Evolutionary conservation across 129 eudicot species (phyloP).

Genomic region (Flaveria trinervia): DNA sequence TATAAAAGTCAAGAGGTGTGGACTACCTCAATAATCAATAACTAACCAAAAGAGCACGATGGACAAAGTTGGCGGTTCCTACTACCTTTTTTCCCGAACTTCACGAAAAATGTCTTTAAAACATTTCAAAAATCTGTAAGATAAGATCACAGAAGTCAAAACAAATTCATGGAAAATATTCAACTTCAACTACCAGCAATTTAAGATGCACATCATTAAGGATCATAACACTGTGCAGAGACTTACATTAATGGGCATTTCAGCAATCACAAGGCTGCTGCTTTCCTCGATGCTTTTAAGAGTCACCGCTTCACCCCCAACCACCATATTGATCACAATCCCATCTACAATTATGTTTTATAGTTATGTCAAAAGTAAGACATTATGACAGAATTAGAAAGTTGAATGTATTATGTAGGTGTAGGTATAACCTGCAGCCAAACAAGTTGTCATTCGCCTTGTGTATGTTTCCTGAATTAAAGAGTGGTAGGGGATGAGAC

Average conservation of each 20-base stretch:
- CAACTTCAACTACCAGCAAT: background rate
- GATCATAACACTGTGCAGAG: constrained; percentile 10
- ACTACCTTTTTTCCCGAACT: constrained; percentile 1
- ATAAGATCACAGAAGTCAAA: constrained; percentile 17
- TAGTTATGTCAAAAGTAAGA: background rate
- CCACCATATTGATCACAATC: constrained; percentile 94
- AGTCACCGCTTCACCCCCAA: constrained; percentile 92
- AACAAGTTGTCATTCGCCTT: constrained; percentile 88
- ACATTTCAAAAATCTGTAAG: constrained; percentile 79
- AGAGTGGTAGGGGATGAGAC: constrained; percentile 9
- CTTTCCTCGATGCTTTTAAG: constrained; percentile 90
- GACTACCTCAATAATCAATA: background rate
- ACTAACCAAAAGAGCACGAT: background rate
- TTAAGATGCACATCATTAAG: background rate
- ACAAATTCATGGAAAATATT: background rate
- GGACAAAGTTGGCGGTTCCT: background rate
- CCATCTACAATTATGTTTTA: constrained; percentile 58
- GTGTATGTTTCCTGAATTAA: constrained; percentile 72
- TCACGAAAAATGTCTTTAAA: constrained; percentile 33
- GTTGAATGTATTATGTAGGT: constrained; percentile 2
- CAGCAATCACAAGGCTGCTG: constrained; percentile 76
- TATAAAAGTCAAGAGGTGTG: background rate
- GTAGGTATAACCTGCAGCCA: constrained; percentile 73
- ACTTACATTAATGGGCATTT: constrained; percentile 94
- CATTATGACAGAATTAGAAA: background rate